Conservation (phyloP, 2,329 filamentous ascomycete species). For the Aspergillus tamarii region DNA sequence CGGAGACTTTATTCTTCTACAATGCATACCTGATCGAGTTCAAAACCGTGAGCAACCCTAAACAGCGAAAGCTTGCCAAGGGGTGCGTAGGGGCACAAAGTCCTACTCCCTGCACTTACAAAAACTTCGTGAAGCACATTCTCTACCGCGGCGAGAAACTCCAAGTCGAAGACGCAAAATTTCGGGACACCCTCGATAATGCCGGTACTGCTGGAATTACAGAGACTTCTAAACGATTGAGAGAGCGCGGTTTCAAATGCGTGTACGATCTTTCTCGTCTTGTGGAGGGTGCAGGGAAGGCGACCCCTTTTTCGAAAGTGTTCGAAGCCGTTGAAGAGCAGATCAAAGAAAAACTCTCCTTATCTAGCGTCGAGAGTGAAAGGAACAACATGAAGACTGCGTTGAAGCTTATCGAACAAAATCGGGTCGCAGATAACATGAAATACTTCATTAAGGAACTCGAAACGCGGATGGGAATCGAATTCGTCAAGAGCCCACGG, state of each 20-base stretch:
- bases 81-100: background rate
- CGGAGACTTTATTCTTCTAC: background rate
- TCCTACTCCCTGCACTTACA: background rate
- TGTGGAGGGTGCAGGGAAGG: background rate
- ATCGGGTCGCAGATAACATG: background rate
- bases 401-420: background rate
- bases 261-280: background rate
- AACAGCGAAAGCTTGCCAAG: background rate
- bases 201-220: background rate
- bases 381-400: background rate
- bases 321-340: background rate
- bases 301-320: background rate
- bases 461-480: background rate
- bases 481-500: background rate
- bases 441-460: background rate
- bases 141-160: background rate
- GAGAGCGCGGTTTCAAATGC: background rate
- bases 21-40: background rate
- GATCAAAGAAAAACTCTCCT: background rate
- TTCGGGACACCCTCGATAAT: background rate
- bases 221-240: background rate
- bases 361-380: background rate
- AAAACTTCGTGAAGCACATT: background rate
- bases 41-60: background rate
- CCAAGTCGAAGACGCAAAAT: background rate